A percentile compares a stretch with the other conserved stretches of the same genome.
Evolutionary conservation across 768 basidiomycete species (phyloP).

Genomic region (Lyophyllum atratum): DNA sequence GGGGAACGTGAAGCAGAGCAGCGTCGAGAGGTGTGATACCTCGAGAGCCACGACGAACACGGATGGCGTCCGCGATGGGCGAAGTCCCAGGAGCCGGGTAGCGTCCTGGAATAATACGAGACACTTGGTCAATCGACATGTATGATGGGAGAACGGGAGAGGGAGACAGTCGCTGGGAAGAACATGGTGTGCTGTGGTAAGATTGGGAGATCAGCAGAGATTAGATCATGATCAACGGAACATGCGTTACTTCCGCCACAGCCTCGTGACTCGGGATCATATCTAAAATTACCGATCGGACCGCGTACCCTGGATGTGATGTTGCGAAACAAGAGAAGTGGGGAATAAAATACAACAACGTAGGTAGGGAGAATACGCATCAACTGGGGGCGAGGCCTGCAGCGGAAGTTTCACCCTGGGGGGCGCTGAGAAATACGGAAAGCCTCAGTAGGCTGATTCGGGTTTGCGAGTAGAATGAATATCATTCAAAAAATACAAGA

Average conservation of each 20-base stretch:
- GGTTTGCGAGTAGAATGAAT: no score
- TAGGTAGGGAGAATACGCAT: no score
- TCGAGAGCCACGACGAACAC: conserved; percentile 46
- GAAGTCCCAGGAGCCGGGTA: conserved; percentile 45
- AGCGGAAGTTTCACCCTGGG: no score
- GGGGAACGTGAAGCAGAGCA: conserved; percentile 48
- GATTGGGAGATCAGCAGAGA: background rate
- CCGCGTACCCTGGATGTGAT: no score
- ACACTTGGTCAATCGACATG: conserved; percentile 21
- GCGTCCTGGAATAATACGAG: conserved; percentile 45
- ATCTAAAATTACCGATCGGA: background rate
- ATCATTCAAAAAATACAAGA: background rate
- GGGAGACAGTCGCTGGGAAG: background rate
- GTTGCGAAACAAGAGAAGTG: no score
- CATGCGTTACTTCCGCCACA: background rate
- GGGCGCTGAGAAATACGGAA: no score
- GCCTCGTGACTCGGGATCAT: background rate
- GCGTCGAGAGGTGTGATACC: conserved; percentile 54
- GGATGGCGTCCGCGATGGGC: conserved; percentile 48
- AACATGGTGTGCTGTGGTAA: background rate
- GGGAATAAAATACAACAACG: no score
- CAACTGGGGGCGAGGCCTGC: no score
- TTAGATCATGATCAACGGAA: background rate
- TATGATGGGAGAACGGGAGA: background rate
- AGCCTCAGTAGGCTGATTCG: no score